Conservation (phyloP, 495 filamentous ascomycete genomes). For the Rostrohypoxylon terebratum region DNA sequence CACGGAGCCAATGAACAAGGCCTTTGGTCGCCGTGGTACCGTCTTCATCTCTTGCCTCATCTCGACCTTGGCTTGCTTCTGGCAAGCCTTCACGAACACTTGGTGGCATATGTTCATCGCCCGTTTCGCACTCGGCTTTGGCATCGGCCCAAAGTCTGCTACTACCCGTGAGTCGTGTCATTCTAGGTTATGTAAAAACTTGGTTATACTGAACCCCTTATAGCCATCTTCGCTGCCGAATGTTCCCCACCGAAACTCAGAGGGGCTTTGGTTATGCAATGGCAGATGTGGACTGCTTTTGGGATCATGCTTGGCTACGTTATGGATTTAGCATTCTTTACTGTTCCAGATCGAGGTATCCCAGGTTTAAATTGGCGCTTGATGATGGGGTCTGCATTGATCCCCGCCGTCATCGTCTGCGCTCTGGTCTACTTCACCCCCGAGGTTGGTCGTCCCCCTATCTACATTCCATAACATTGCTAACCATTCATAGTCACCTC, state of each 20-base stretch:
- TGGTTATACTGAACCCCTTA: conserved; percentile 2
- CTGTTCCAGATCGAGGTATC: conserved; percentile 67
- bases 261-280: conserved; percentile 75
- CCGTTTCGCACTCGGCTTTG: conserved; percentile 77
- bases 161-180: conserved; percentile 63
- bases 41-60: conserved; percentile 72
- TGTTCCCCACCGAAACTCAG: conserved; percentile 76
- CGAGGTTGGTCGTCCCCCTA: conserved; percentile 61
- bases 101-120: conserved; percentile 82
- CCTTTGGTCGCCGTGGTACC: conserved; percentile 83
- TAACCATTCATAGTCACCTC: conserved; percentile 56
- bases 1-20: conserved; percentile 81
- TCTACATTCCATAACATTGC: not conserved
- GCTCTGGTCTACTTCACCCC: conserved; percentile 78
- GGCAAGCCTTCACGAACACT: conserved; percentile 78
- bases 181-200: not conserved
- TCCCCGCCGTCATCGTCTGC: conserved; percentile 78
- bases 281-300: conserved; percentile 91
- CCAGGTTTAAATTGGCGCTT: conserved; percentile 81
- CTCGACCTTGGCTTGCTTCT: conserved; percentile 74
- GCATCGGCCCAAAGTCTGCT: conserved; percentile 83
- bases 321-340: conserved; percentile 77
- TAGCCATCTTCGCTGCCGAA: conserved; percentile 78
- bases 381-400: conserved; percentile 83
- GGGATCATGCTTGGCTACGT: conserved; percentile 84